Evolutionary conservation across 1,284 basidiomycete genomes (phyloP), one percentile per base, ranked within the genome.

Genomic region (Tremellales sp.): DNA sequence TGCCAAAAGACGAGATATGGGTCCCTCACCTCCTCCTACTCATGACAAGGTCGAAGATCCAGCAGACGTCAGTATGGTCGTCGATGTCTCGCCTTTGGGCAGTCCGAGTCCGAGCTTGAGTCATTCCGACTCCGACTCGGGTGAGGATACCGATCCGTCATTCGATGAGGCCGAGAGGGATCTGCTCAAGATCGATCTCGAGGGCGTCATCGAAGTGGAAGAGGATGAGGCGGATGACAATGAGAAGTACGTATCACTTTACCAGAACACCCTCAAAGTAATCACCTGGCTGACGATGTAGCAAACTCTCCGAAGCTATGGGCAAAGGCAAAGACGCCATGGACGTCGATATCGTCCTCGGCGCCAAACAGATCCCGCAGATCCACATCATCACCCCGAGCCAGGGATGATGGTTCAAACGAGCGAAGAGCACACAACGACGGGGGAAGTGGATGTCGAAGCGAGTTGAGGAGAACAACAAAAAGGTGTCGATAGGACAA

Each of bases 161-260:
- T 8, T 39, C 19, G 29, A 31, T 8, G 15, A 8, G 8, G 29
- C 29, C 15, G 36, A 39, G 7, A 8, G 11, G 23, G 17, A 8
- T 4, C 33, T 45, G 21, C 11, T 33, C 21, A 41, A 40, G 22
- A 48, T 45, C 8, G 36, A 45, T 26, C n/a, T 45, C 8, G 40
- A 42, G 24, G 40, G 40, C 7, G 43, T 26, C 13, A 22, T 11
- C 10, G 43, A 45, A 26, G 19, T 33, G 15, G 36, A 39, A 10
- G 36, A 39, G 36, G 19, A 17, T 39, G 36, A 21, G 19, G 8
- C 19, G 10, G 36, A 39, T 21, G 19, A 12, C 19, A 13, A 39
- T n/a, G n/a, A n/a, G n/a, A n/a, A n/a, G n/a, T n/a, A n/a, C n/a
- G n/a, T n/a, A n/a, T n/a, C n/a, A n/a, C n/a, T n/a, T n/a, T n/a